Evolutionary conservation across 805 yeast species (phyloP).

Genomic region (Ogataea naganishii): DNA sequence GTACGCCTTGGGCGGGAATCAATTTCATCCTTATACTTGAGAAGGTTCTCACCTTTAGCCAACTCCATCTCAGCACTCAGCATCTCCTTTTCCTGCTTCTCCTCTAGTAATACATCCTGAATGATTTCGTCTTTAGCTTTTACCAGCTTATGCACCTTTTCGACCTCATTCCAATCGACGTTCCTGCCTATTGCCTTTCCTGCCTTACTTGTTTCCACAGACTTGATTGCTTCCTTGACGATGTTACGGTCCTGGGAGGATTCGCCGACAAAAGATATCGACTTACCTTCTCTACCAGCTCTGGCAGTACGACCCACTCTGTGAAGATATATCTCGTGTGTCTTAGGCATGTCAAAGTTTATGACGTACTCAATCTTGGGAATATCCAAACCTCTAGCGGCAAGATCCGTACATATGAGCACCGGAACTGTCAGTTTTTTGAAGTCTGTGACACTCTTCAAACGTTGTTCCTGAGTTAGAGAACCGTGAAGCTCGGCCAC

Average conservation of each 20-base stretch:
- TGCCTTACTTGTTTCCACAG: constrained; percentile 37
- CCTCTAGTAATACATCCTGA: constrained; percentile 78
- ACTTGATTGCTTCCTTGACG: constrained; percentile 83
- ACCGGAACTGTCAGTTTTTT: constrained; percentile 78
- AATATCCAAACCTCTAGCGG: constrained; percentile 98
- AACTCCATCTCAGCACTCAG: constrained; percentile 87
- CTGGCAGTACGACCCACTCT: constrained; percentile 99
- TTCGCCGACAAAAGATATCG: constrained; percentile 93
- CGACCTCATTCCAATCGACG: constrained; percentile 86
- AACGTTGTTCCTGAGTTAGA: constrained; percentile 86
- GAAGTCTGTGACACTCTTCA: constrained; percentile 73
- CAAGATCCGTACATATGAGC: constrained; percentile 92
- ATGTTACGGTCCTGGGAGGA: constrained; percentile 76
- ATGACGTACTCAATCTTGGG: constrained; percentile 94
- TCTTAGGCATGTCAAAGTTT: constrained; percentile 93
- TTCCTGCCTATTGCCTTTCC: constrained; percentile 78
- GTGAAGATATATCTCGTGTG: constrained; percentile 85
- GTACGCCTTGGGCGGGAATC: constrained; percentile 89
- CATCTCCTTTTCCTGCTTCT: constrained; percentile 80
- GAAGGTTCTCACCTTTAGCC: constrained; percentile 73
- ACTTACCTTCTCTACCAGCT: constrained; percentile 94
- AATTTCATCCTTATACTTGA: constrained; percentile 76
- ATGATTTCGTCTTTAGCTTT: constrained; percentile 51
- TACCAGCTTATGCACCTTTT: constrained; percentile 52
- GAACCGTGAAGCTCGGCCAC: constrained; percentile 82